phyloP scores from a whole-genome alignment of 2,329 filamentous ascomycete species.

The Zymoseptoria pseudotritici region DNA sequence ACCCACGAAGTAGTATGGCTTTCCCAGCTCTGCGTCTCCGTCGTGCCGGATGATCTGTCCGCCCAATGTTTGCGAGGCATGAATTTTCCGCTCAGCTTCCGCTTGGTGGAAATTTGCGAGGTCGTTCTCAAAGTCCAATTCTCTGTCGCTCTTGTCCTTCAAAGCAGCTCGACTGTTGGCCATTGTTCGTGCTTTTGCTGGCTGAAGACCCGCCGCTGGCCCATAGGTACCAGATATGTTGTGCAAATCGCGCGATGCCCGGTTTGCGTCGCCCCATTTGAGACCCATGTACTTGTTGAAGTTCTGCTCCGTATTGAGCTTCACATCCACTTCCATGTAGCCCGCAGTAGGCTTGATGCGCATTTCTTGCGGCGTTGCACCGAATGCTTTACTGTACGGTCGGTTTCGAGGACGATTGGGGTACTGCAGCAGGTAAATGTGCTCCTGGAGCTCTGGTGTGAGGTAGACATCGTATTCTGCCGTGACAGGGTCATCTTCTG shows the following conservation, averaged over 20 bases:
- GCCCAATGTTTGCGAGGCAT: slow-evolving; percentile 76
- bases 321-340: slow-evolving; percentile 88
- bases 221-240: slow-evolving; percentile 39
- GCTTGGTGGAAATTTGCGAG: slow-evolving; percentile 58
- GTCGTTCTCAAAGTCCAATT: slow-evolving; percentile 31
- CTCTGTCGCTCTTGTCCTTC: slow-evolving; percentile 40
- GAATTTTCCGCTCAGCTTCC: slow-evolving; percentile 60
- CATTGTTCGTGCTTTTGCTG: slow-evolving; percentile 17
- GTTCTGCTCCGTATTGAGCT: slow-evolving; percentile 61
- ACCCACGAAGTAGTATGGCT: slow-evolving; percentile 77
- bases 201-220: slow-evolving; percentile 39
- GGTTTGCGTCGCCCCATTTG: slow-evolving; percentile 69
- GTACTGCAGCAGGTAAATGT: slow-evolving; percentile 75
- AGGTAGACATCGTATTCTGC: slow-evolving; percentile 74
- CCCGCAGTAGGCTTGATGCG: slow-evolving; percentile 76
- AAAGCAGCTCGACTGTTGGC: slow-evolving; percentile 18
- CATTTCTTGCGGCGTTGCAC: slow-evolving; percentile 59
- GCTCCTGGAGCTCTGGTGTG: slow-evolving; percentile 56
- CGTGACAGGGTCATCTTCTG: slow-evolving; percentile 41
- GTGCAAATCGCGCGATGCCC: slow-evolving; percentile 30
- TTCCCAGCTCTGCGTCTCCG: slow-evolving; percentile 59
- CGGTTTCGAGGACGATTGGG: slow-evolving; percentile 64
- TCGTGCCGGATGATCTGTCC: slow-evolving; percentile 63
- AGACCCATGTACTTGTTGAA: slow-evolving; percentile 82
- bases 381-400: slow-evolving; percentile 51